A percentile compares a stretch with the other conserved stretches of the same genome.
phyloP scores from a whole-genome alignment of 2,329 filamentous ascomycete genomes.

The Cryphonectria radicalis region DNA sequence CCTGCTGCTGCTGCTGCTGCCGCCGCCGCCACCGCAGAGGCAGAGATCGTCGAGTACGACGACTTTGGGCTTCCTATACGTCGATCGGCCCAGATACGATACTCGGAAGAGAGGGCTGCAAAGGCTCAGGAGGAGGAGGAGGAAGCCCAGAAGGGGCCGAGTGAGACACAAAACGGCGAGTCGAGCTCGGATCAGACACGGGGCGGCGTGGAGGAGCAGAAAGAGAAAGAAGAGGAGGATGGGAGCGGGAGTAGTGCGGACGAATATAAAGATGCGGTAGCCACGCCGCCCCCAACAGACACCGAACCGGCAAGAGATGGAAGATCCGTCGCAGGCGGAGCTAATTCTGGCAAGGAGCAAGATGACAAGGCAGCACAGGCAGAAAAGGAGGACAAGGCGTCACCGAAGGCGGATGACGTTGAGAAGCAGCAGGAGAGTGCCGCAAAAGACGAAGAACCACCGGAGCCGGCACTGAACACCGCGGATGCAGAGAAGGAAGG shows the following conservation, averaged over 20 bases:
- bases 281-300: conserved; percentile 17
- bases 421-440: not conserved
- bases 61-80: conserved; percentile 73
- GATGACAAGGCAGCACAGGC: not conserved
- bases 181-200: conserved; percentile 26
- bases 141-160: not conserved
- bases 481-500: not conserved
- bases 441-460: not conserved
- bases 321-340: not conserved
- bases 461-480: not conserved
- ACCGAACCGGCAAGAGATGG: not conserved
- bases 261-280: conserved; percentile 37
- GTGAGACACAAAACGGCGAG: conserved; percentile 8
- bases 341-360: not conserved
- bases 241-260: conserved; percentile 32
- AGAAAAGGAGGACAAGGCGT: not conserved
- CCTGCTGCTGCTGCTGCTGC: not conserved
- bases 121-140: conserved; percentile 14
- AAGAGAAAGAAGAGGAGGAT: conserved; percentile 30
- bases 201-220: conserved; percentile 21
- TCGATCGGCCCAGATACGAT: conserved; percentile 43
- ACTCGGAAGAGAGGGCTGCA: conserved; percentile 32
- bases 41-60: conserved; percentile 54
- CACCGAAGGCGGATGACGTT: not conserved
- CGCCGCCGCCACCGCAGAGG: not conserved